Base-by-base conservation (phyloP, 306 rosid species). In the Hippophae rhamnoides region DNA sequence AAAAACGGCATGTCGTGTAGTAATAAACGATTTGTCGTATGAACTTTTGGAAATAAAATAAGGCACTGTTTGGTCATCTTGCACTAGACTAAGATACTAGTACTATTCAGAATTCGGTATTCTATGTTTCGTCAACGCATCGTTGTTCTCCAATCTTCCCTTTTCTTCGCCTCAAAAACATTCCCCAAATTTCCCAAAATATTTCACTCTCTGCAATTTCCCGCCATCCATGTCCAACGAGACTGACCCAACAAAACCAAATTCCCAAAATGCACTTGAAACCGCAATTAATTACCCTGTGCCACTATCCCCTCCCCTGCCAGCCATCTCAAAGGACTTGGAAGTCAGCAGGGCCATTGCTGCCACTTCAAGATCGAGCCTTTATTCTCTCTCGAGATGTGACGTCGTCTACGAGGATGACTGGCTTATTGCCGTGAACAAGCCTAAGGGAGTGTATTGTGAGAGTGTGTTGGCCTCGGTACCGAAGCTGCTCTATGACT, bases 391-490 rank as follows among this genome's bases (percentile, higher is more conserved):
- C 5, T 76, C 87, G 2, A 65, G 66, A 47, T 26, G 10, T 56
- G 72, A 85, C 74, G 65, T 81, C 9, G 51, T 87, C 2, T 83
- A 56, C 76, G 87, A 90, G 26, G 95, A 90, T 47, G 78, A 83
- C 13, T 88, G 72, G 76, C 84, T 87, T 62, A 41, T 83, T 64
- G 92, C 76, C 9, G 90, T 87, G 5, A 87, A 87, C 74, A 90
- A 90, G 66, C 97, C 85, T 42, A 81, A 63, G 38, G 97, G 94
- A 27, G 69, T 87, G 56, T 90, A 90, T 79, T 87, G 96, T 54
- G 95, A 87, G 66, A 69, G 11, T 65, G 82, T 90, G 23, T 74
- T 90, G 25, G 79, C 82, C 64, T 79, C 84, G 44, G 65, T 74
- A 9, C 73, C 82, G 54, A 45, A 78, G 45, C 54, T 61, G 23